Percentiles rank a stretch among this genome's conserved stretches.
Conservation (phyloP, 2,329 filamentous ascomycete genomes). For the Fusarium annulatum region DNA sequence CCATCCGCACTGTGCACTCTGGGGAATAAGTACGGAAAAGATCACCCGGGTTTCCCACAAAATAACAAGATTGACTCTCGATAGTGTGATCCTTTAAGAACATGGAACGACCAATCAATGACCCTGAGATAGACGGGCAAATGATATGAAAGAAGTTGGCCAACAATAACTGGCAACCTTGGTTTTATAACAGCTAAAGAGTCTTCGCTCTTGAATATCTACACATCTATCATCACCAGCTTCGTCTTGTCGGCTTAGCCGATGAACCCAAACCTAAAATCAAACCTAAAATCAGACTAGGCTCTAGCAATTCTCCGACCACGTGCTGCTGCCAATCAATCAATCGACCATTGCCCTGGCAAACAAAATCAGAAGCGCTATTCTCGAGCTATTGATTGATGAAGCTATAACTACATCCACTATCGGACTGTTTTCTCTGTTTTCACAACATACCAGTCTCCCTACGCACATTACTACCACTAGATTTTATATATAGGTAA, state of each 20-base stretch:
- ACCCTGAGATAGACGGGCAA: neutral
- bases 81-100: neutral
- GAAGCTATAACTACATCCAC: neutral
- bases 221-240: neutral
- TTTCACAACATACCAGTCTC: neutral
- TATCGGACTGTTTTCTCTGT: neutral
- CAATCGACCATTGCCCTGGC: neutral
- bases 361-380: neutral
- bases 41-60: constrained; percentile 22
- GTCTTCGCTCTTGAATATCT: neutral
- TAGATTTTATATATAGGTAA: neutral
- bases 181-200: neutral
- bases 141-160: too few species aligned
- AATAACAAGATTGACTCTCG: neutral
- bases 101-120: neutral
- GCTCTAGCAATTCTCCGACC: neutral
- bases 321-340: neutral
- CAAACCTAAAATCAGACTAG: constrained; percentile 2
- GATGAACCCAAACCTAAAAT: neutral
- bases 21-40: constrained; percentile 5
- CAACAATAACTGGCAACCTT: neutral
- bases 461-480: neutral
- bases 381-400: neutral
- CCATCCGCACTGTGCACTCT: constrained; percentile 22
- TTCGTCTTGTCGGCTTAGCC: constrained; percentile 1